These are phyloP conservation scores for Theobroma grandiflorum DNA, from an alignment of 441 rosid species.

Conservation along the genomic window DNA sequence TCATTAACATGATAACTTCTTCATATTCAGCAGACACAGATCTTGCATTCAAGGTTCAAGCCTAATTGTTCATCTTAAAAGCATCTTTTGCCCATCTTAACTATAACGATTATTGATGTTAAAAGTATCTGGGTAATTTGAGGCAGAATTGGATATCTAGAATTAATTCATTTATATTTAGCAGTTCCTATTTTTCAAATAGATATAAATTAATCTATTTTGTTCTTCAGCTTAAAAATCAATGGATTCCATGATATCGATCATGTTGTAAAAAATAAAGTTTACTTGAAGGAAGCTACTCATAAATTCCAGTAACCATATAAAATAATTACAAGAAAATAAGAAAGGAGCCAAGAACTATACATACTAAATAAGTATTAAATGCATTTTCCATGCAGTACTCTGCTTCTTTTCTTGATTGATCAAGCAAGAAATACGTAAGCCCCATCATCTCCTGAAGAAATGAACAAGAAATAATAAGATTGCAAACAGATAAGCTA, in stretches of 20 bases:
- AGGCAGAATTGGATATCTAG: slow-evolving; percentile 13
- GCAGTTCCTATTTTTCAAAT: neutral
- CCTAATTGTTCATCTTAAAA: slow-evolving; percentile 9
- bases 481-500: neutral
- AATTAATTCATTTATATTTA: slow-evolving; percentile 2
- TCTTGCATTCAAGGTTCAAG: neutral
- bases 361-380: slow-evolving; percentile 83
- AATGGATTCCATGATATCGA: slow-evolving; percentile 8
- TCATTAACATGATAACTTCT: slow-evolving; percentile 17
- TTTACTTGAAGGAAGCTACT: neutral
- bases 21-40: slow-evolving; percentile 1
- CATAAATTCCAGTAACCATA: neutral
- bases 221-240: slow-evolving; percentile 19
- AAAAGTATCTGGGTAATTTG: slow-evolving; percentile 3
- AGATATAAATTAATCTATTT: neutral
- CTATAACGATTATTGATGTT: slow-evolving; percentile 5
- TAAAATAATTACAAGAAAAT: slow-evolving; percentile 21
- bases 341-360: slow-evolving; percentile 30
- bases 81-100: neutral
- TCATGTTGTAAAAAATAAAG: neutral
- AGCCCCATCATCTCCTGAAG: slow-evolving; percentile 99
- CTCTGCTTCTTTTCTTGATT: slow-evolving; percentile 95
- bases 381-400: slow-evolving; percentile 99
- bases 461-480: slow-evolving; percentile 32
- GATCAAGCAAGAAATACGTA: slow-evolving; percentile 93